Base-by-base conservation (phyloP, 2,329 filamentous ascomycete genomes). In the Chrysoporthe cubensis region DNA sequence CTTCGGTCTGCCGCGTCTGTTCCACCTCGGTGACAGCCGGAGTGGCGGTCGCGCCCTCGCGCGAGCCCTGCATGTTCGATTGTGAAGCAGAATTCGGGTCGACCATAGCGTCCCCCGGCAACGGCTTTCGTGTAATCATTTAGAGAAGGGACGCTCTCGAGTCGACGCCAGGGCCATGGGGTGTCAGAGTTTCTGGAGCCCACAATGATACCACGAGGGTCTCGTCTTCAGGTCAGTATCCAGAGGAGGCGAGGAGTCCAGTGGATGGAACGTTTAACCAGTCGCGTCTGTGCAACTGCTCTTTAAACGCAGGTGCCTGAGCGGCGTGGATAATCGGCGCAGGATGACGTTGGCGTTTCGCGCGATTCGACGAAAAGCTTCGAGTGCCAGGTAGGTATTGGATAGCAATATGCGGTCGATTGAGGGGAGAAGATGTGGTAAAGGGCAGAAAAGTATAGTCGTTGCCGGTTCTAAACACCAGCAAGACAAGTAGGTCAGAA, bases 121-220 rank as follows among this genome's bases (percentile, higher is more conserved):
- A 64, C 7, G 80, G 75, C 70, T 82, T 82, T 70, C 80, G 79
- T 68, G 77, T 74, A 56, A 83, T 81, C 81, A 83, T 83, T 60
- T 71, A 75, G 73, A 66, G 68, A 43, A 66, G 68, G 46, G 63
- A 65, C 52, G 26, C 61, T 64, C 66, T 66, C 37, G 61, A n/a
- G 32, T 48, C 67, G 37, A 34, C 18, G 61, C 44, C 46, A 18
- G 48, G 21, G 48, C 58, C 65, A 67, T 69, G 32, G 26, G 50
- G 3, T 5, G 21, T 32, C 26, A 2, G 26, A 43, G 26, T 57
- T 32, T n/a, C 42, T 46, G 46, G 42, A 34, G 32, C 46, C 6
- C 37, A 11, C 52, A 48, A 21, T 18, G 21, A 32, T 37, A 48
- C 13, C 4, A 34, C 40, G 42, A 40, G 16, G 13, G 57, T 48